Evolutionary conservation across 352 stramenopile species (phyloP), one percentile per base, ranked within the genome.

Genomic region (Thalassiosira mediterranea): DNA sequence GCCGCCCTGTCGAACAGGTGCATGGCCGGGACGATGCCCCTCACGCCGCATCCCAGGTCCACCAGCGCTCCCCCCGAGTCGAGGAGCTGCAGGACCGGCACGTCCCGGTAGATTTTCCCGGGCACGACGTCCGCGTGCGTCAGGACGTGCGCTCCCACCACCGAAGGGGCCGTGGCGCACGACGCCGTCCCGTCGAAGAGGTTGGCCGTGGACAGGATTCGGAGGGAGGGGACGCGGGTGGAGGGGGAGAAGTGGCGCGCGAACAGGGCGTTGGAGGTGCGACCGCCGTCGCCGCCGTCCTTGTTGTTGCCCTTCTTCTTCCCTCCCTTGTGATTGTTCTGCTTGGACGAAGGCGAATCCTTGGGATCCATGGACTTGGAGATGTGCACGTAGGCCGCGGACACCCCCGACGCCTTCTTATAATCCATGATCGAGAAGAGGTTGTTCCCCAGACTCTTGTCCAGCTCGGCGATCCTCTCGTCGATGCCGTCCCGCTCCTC

Each of bases 351-450:
- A n/a, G n/a, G n/a, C 5, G 7, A 4, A 4, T 68, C 40, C 11
- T 64, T 61, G 47, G 31, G 13, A 54, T 93, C 85, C 23, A 91
- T 86, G n/a, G 88, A 87, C 72, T 93, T 93, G 19, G 83, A 91
- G 72, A 93, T 93, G 63, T 93, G 88, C 4, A 93, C 85, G 56
- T 93, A 93, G 23, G 83, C 87, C n/a, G 76, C 72, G 54, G 25
- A 58, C 19, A 88, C 61, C 17, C 60, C 68, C 10, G 69, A 75
- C 57, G 76, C 83, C 34, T 72, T 52, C 17, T 75, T 56, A 54
- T 89, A 91, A 17, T 69, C 56, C 31, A 47, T 23, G 23, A 82
- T 81, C 26, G 53, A 47, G 3, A 76, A 38, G 15, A 83, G 59
- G 37, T 79, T 76, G 48, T 87, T 89, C 4, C 74, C 63, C 3